phyloP scores from a whole-genome alignment of 208 protist species.

The Phytomonas sp. region DNA sequence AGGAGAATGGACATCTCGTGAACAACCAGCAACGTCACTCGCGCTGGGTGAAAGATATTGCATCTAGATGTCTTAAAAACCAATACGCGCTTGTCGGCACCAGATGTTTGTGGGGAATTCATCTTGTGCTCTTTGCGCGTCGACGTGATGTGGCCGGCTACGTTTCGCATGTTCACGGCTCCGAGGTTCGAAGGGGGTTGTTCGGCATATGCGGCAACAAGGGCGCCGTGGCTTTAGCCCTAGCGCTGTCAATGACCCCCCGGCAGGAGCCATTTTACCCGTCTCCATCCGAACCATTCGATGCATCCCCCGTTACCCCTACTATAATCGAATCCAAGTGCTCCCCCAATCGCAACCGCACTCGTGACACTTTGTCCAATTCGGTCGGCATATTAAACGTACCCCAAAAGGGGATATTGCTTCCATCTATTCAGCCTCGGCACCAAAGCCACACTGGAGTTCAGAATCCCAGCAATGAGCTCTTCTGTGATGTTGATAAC shows the following conservation, averaged over 20 bases:
- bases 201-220: constrained; percentile 84
- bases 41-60: constrained; percentile 33
- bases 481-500: not conserved
- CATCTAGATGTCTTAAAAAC: constrained; percentile 28
- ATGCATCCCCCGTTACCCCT: not conserved
- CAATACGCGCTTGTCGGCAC: constrained; percentile 53
- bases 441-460: not conserved
- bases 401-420: not conserved
- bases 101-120: constrained; percentile 66
- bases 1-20: constrained; percentile 72
- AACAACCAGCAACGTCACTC: constrained; percentile 35
- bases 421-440: not conserved
- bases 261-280: not conserved
- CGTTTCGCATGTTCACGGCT: constrained; percentile 33
- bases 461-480: not conserved
- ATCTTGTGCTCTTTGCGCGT: constrained; percentile 76
- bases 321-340: not conserved
- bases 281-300: not conserved
- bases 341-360: not conserved
- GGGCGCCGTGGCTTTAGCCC: constrained; percentile 76
- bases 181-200: constrained; percentile 50
- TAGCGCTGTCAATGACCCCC: constrained; percentile 46
- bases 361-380: not conserved
- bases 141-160: constrained; percentile 50
- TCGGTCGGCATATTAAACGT: not conserved